A percentile compares a stretch with the other conserved stretches of the same genome.
Conservation (phyloP, 306 rosid genomes). For the Alnus rubra region DNA sequence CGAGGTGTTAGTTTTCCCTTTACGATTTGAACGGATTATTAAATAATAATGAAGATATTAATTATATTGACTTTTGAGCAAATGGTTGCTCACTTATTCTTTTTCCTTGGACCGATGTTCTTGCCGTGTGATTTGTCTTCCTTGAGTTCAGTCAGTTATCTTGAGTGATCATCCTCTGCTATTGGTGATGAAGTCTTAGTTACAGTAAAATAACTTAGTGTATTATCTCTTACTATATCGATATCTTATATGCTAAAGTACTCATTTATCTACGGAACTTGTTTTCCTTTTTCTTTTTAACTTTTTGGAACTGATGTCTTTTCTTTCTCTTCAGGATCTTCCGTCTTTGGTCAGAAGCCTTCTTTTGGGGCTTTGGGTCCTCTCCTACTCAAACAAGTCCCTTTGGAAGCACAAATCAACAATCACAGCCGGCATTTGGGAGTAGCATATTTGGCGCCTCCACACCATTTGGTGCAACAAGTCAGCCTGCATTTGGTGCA, state of each 20-base stretch:
- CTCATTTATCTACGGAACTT: background rate
- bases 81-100: background rate
- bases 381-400: conserved; percentile 72
- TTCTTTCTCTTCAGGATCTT: conserved; percentile 48
- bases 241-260: background rate
- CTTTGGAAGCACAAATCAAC: conserved; percentile 69
- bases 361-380: conserved; percentile 80
- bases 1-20: background rate
- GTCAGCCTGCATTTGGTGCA: conserved; percentile 53
- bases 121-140: background rate
- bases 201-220: background rate
- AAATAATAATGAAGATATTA: background rate
- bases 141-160: background rate
- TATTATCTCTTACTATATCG: background rate
- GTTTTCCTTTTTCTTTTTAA: background rate
- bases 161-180: background rate
- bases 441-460: conserved; percentile 81
- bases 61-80: background rate
- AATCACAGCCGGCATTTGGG: conserved; percentile 88
- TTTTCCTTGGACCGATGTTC: background rate
- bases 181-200: background rate
- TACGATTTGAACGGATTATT: background rate
- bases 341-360: conserved; percentile 89
- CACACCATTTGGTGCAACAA: conserved; percentile 74
- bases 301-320: conserved; percentile 17